Conservation (phyloP, 768 basidiomycete species). For the Kwoniella shandongensis region DNA sequence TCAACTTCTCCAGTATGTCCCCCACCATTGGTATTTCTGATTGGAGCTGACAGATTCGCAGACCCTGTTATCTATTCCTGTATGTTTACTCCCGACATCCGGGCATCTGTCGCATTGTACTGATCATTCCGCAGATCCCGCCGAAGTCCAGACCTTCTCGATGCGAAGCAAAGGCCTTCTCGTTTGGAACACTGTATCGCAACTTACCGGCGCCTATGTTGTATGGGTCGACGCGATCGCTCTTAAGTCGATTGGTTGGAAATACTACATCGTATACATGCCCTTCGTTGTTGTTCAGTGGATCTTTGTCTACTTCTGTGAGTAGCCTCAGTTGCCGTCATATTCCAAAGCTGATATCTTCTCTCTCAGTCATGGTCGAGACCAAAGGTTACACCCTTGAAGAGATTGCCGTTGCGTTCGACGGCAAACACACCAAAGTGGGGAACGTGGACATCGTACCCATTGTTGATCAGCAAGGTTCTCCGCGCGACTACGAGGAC, state of each 20-base stretch:
- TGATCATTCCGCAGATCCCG: constrained; percentile 25
- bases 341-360: not conserved
- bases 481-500: too few relatives aligned
- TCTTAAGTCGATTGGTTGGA: constrained; percentile 48
- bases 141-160: constrained; percentile 54
- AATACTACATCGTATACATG: constrained; percentile 54
- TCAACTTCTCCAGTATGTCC: constrained; percentile 48
- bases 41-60: not conserved
- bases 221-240: constrained; percentile 67
- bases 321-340: constrained; percentile 13
- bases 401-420: constrained; percentile 45
- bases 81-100: constrained; percentile 3
- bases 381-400: constrained; percentile 48
- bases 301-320: constrained; percentile 48
- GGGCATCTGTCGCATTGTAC: not conserved
- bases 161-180: constrained; percentile 54
- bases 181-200: constrained; percentile 55
- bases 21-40: not conserved
- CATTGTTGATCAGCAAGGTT: too few relatives aligned
- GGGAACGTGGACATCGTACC: too few relatives aligned
- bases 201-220: constrained; percentile 71
- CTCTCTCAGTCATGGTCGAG: constrained; percentile 29
- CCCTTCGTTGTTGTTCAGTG: constrained; percentile 53
- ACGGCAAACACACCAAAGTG: constrained; percentile 2
- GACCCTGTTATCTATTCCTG: constrained; percentile 7